Evolutionary conservation across 768 basidiomycete genomes (phyloP), one percentile per base, ranked within the genome.

Genomic region (Trametes meyenii): DNA sequence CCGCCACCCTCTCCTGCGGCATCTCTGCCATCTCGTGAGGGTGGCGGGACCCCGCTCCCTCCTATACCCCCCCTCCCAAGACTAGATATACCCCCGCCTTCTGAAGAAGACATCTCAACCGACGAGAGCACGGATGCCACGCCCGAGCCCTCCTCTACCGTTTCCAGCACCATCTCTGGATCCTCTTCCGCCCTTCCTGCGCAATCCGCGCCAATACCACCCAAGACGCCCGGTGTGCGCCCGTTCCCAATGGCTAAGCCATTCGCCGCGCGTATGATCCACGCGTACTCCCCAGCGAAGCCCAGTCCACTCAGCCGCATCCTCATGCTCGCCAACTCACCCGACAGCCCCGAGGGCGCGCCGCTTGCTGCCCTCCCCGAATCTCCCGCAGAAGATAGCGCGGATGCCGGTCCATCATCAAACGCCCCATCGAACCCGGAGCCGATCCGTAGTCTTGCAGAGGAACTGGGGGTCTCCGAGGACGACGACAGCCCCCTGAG

Each of bases 291-390:
- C 0, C 91, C 91, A 29, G 86, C 78, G 2, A 87, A 85, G 71
- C 91, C 92, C 0, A 92, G 89, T 63, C 91, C 91, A 2, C 78
- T 94, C 35, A 91, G 89, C 61, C 83, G 90, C 12, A 91, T 93
- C 55, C 78, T 92, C 23, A 84, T 87, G 85, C 78, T 92, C 44
- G 81, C 79, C 3, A 77, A 87, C 62, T 89, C 88, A 5, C 72
- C 69, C 46, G 66, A 65, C 42, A 64, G 66, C 24, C 65, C 72
- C 2, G 65, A 65, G 29, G 62, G 45, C 19, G 54, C 63, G 4
- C 59, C 49, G n/a, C 66, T 71, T 16, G 66, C 58, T 35, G 46
- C 67, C 13, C 66, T 72, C 11, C 52, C 54, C 16, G 66, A 69
- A 35, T 52, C 60, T 26, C 56, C 68, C 38, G 60, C 50, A 26